Evolutionary conservation across 352 stramenopile species (phyloP), one percentile per base, ranked within the genome.

Genomic region (Saprolegnia diclina): DNA sequence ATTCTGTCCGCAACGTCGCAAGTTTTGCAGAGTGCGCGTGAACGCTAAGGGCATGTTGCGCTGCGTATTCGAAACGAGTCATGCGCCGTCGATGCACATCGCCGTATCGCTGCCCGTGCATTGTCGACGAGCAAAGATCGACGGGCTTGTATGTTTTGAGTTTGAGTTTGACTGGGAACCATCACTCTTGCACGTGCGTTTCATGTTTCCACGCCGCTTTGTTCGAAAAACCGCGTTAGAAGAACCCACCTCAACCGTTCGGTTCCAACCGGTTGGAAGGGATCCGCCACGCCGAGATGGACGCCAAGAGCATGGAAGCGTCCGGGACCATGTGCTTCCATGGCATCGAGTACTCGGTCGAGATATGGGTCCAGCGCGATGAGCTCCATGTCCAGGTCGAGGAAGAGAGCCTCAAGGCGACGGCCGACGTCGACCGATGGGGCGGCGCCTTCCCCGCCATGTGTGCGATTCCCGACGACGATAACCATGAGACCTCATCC

Each of bases 371-470:
- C 22, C 71, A 75, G 40, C 82, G 90, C 56, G 50, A 73, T 48
- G 72, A 82, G 70, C 79, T 93, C 19, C 72, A 83, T 29, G 65
- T 92, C 35, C 85, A 92, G 67, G 80, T 90, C 53, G 85, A 92
- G 61, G 74, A 80, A 19, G 79, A 88, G 24, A 63, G 48, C 38
- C n/a, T 63, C 11, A 71, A 61, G 19, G 37, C 38, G 7, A 48
- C 35, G 13, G 18, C 37, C 56, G 54, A 65, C 22, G 54, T 45
- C 38, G 64, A 71, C 22, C 64, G 54, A 64, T 71, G 50, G 54
- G 64, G 29, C 21, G 82, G 74, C n/a, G 74, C 72, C 29, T 91
- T 93, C 56, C 76, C 79, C 0, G 75, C 81, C 21, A 65, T 72
- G 14, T 86, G 80, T 86, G 46, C 26, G 64, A 19, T 10, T 40